Base-by-base conservation (phyloP, 2,329 filamentous ascomycete species). In the Penicillium sp. region DNA sequence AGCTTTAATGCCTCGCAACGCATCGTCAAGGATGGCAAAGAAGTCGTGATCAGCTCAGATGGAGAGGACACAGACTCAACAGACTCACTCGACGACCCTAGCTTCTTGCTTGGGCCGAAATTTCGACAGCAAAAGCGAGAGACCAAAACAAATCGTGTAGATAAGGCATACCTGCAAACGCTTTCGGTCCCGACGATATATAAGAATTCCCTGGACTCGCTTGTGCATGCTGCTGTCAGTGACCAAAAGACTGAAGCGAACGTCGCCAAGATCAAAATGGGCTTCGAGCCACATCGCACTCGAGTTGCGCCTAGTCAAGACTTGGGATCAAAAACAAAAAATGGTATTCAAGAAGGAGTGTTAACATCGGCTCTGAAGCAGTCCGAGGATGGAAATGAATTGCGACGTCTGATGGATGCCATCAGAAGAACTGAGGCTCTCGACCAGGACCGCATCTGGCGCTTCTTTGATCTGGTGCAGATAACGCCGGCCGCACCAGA, bases 41-140 rank as follows among this genome's bases (percentile, higher is more conserved):
- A 78, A 50, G 67, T 79, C 3, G 76, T 92, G 38, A 79, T 79
- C 42, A 85, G 83, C 49, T 91, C 89, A 0, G 89, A 92, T 63
- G 86, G 87, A 9, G 87, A 88, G n/a, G 81, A 81, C 16, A 80
- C 79, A 26, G 79, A 82, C 45, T 86, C 86, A 0, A 75, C 81
- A 52, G 76, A 72, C 47, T 80, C 78, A 1, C 64, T 84, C 18
- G 79, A 80, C 53, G 78, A 81, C 26, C 76, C 86, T 13, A 78
- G 34, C 5, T 38, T 38, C 7, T 38, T 62, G 1, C 57, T 63
- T 29, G 42, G 54, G 18, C 73, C 78, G 15, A 82, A 24, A 15
- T 45, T 41, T 15, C 57, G 54, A 21, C 18, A 23, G 16, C 12
- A 47, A 16, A 47, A 49, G 26, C 48, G 51, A 6, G 24, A 41